These are phyloP conservation scores for Elasticomyces elasticus DNA, from an alignment of 495 filamentous ascomycete genomes.

Conservation along the genomic window DNA sequence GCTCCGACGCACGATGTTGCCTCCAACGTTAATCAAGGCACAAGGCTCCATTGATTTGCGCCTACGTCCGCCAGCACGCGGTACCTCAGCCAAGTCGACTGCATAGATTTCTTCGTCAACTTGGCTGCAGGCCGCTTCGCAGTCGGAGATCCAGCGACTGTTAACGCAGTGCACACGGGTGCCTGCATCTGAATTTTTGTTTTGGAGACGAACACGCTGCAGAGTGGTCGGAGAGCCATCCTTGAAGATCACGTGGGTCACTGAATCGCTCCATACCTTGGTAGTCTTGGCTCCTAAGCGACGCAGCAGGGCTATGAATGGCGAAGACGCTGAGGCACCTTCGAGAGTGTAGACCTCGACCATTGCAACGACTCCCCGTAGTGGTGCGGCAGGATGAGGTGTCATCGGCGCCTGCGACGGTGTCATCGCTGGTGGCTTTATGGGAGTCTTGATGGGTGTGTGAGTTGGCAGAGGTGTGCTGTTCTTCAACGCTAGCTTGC, in stretches of 20 bases:
- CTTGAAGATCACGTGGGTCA: conserved; percentile 94
- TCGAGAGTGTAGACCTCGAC: conserved; percentile 90
- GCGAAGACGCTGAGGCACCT: conserved; percentile 71
- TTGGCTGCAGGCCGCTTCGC: conserved; percentile 29
- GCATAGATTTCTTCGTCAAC: conserved; percentile 45
- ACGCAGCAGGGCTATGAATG: conserved; percentile 71
- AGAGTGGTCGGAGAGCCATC: conserved; percentile 80
- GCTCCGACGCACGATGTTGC: conserved; percentile 18
- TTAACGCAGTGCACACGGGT: conserved; percentile 17
- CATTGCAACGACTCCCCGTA: conserved; percentile 17
- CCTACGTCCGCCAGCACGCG: conserved; percentile 65
- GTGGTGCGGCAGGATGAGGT: conserved; percentile 19
- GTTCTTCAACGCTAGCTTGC: conserved; percentile 9
- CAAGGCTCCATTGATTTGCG: conserved; percentile 89
- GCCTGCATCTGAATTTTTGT: conserved; percentile 55
- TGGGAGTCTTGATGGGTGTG: conserved; percentile 12
- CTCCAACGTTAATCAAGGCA: conserved; percentile 52
- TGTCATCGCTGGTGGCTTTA: conserved; percentile 17
- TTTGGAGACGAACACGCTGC: conserved; percentile 70
- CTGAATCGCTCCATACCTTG: conserved; percentile 76
- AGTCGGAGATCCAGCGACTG: conserved; percentile 20
- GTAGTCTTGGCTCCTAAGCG: conserved; percentile 82
- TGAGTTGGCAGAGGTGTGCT: not conserved
- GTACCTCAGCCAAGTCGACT: conserved; percentile 60
- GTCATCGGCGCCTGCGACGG: conserved; percentile 20